A percentile compares a stretch with the other conserved stretches of the same genome.
Conservation (phyloP, 2,329 filamentous ascomycete species). For the Stagonosporopsis tanaceti region DNA sequence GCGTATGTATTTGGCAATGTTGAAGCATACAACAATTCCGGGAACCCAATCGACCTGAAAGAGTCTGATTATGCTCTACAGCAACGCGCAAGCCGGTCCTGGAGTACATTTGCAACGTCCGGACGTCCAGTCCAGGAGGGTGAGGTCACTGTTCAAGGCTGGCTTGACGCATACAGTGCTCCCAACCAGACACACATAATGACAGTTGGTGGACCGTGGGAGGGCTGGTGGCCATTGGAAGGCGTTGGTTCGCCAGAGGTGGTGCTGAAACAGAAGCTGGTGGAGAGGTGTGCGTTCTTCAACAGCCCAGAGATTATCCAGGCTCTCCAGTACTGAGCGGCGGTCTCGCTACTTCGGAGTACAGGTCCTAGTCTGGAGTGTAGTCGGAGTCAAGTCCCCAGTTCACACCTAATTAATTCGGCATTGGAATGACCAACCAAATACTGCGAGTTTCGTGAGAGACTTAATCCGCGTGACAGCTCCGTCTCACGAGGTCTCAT, state of each 20-base stretch:
- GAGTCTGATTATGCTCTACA: slow-evolving; percentile 53
- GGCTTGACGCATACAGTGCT: slow-evolving; percentile 12
- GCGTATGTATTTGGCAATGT: slow-evolving; percentile 59
- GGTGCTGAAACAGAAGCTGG: slow-evolving; percentile 51
- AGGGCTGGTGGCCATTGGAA: slow-evolving; percentile 54
- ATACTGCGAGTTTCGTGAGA: neutral
- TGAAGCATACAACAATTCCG: slow-evolving; percentile 53
- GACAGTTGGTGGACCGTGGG: slow-evolving; percentile 54
- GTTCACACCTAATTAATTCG: neutral
- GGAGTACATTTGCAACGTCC: slow-evolving; percentile 56
- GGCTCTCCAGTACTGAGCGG: slow-evolving; percentile 44
- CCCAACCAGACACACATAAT: slow-evolving; percentile 32
- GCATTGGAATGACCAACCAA: neutral
- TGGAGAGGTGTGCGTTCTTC: slow-evolving; percentile 58
- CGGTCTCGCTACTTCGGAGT: neutral
- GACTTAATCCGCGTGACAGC: neutral
- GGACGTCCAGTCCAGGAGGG: slow-evolving; percentile 27
- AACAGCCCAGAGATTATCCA: slow-evolving; percentile 56
- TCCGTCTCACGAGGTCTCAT: neutral
- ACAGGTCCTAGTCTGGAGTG: neutral
- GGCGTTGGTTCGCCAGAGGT: slow-evolving; percentile 41
- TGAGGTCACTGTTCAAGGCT: slow-evolving; percentile 24
- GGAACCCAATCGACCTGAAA: slow-evolving; percentile 46
- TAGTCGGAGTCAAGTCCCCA: neutral
- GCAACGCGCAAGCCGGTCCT: slow-evolving; percentile 55